Evolutionary conservation across 192 early-diverging fungal species (phyloP).

Genomic region (Backusella parvicylindrica): DNA sequence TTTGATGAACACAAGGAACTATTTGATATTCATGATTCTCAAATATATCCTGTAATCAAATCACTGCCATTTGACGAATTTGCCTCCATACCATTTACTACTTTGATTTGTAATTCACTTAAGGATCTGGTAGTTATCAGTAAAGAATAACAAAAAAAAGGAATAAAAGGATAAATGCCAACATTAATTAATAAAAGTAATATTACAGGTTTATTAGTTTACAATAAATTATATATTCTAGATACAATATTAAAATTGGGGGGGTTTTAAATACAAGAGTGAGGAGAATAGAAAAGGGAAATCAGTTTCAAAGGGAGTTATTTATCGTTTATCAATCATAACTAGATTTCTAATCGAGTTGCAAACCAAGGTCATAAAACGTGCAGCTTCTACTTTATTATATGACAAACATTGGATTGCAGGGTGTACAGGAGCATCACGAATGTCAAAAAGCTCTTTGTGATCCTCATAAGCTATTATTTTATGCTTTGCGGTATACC

Average conservation of each 20-base stretch:
- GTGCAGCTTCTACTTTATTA: not conserved
- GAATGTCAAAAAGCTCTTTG: not conserved
- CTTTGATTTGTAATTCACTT: not conserved
- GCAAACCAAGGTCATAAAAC: not conserved
- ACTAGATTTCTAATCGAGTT: not conserved
- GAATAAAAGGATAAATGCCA: no score
- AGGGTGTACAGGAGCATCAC: not conserved
- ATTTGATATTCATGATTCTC: not conserved
- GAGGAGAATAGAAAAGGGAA: not conserved
- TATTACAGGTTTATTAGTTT: not conserved
- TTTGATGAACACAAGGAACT: not conserved
- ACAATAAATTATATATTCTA: not conserved
- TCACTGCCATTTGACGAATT: not conserved
- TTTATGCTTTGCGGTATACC: not conserved
- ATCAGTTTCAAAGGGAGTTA: not conserved
- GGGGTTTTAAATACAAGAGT: not conserved
- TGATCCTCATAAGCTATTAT: not conserved
- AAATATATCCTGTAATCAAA: not conserved
- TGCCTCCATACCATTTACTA: not conserved
- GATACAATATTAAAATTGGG: not conserved
- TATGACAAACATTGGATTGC: not conserved
- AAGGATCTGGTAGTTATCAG: no score
- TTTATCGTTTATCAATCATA: not conserved
- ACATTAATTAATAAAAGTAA: not conserved
- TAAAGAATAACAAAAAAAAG: no score